Evolutionary conservation across 257 asterid genomes (phyloP).

Genomic region (Nicotiana otophora): DNA sequence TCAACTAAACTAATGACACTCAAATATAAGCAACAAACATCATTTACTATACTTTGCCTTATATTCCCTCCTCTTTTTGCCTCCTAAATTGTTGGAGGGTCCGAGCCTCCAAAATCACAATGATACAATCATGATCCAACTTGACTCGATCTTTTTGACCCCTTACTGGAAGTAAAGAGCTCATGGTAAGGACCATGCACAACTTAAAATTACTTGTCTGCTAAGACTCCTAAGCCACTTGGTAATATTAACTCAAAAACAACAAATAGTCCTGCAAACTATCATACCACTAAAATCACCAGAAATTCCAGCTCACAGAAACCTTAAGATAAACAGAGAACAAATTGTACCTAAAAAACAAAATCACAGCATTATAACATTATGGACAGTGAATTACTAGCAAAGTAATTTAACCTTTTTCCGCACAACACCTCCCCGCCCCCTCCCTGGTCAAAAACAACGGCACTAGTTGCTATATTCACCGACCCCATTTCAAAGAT

Average conservation of each 20-base stretch:
- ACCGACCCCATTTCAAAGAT: background rate
- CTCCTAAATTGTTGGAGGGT: background rate
- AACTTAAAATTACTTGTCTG: background rate
- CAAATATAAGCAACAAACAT: background rate
- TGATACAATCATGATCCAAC: background rate
- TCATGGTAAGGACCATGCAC: background rate
- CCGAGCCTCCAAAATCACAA: background rate
- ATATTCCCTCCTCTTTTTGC: background rate
- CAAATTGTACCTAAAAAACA: background rate
- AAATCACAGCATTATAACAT: background rate
- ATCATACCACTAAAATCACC: background rate
- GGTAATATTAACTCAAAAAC: background rate
- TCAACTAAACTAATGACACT: background rate
- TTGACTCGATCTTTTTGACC: background rate
- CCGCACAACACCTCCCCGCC: background rate
- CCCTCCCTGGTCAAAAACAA: background rate
- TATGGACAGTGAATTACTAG: background rate
- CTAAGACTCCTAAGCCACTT: background rate
- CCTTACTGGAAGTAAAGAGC: background rate
- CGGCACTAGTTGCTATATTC: background rate
- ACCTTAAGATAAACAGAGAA: background rate
- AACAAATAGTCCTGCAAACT: background rate
- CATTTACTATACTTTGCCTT: background rate
- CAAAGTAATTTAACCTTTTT: background rate
- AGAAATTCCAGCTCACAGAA: background rate